Evolutionary conservation across 2,329 filamentous ascomycete species (phyloP).

Genomic region (Penicillium sp.): DNA sequence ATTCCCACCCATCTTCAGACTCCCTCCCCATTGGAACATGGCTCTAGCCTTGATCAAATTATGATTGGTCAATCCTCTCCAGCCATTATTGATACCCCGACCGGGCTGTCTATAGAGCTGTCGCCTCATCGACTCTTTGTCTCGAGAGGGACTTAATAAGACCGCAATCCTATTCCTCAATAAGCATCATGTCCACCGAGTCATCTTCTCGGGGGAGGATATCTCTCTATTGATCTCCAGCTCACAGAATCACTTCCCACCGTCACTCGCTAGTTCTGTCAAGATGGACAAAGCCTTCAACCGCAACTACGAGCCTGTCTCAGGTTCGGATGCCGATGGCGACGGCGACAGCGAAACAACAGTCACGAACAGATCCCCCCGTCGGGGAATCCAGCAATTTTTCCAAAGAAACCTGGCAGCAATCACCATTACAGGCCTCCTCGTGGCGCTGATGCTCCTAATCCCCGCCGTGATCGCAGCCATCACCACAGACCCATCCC

Average conservation of each 20-base stretch:
- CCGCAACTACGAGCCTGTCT: slow-evolving; percentile 4
- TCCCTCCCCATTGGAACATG: neutral
- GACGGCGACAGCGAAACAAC: slow-evolving; percentile 8
- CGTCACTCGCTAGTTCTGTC: neutral
- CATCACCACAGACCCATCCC: slow-evolving; percentile 10
- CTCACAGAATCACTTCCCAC: neutral
- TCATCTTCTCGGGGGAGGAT: neutral
- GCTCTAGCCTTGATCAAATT: neutral
- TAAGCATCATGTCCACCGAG: neutral
- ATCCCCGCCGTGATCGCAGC: slow-evolving; percentile 8
- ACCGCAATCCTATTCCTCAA: neutral
- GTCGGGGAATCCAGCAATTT: neutral
- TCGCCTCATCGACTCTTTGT: slow-evolving; percentile 4
- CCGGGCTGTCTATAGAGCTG: neutral
- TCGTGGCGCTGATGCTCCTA: slow-evolving; percentile 7
- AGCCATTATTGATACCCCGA: slow-evolving; percentile 1
- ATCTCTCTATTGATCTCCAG: neutral
- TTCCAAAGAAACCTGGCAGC: slow-evolving; percentile 9
- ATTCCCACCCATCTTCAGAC: neutral
- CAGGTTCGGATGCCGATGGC: slow-evolving; percentile 1
- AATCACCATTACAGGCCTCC: slow-evolving; percentile 12
- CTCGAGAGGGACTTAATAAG: neutral
- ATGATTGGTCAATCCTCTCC: neutral
- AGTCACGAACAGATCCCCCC: neutral
- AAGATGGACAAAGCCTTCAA: slow-evolving; percentile 4